Percentiles rank a stretch among this genome's conserved stretches.
These are phyloP conservation scores for Chimonanthus praecox DNA, from an alignment of 164 flowering plant genomes.

Conservation along the genomic window DNA sequence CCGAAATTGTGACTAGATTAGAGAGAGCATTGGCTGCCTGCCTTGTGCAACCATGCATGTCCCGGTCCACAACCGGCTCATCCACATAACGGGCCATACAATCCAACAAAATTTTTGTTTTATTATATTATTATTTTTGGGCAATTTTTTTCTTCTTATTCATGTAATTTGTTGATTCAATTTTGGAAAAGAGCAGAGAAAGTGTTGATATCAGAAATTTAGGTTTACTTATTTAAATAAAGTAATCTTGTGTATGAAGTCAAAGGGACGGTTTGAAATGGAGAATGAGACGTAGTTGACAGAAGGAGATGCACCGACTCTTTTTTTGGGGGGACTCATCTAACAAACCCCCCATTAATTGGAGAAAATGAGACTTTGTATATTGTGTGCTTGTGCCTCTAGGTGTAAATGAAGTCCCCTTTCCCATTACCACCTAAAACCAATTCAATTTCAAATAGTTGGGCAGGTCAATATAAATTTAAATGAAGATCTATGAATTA, in stretches of 20 bases:
- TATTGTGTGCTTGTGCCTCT: no score
- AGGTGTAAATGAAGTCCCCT: no score
- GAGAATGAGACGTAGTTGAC: neutral
- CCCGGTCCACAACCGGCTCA: constrained; percentile 13
- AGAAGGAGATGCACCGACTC: neutral
- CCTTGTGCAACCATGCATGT: constrained; percentile 20
- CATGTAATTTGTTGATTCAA: neutral
- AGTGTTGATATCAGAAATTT: neutral
- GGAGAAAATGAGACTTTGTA: neutral
- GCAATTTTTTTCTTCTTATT: neutral
- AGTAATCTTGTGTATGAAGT: neutral
- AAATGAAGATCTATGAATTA: no score
- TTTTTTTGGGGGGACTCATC: neutral
- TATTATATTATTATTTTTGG: neutral
- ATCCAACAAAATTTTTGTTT: no score
- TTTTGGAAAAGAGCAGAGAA: neutral
- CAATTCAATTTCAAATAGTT: no score
- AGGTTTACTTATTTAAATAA: neutral
- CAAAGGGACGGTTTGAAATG: neutral
- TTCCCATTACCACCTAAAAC: no score
- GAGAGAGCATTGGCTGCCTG: constrained; percentile 61
- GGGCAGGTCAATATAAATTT: no score
- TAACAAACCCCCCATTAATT: neutral
- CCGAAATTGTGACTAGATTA: constrained; percentile 47
- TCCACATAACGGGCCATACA: neutral